Base-by-base conservation (phyloP, 176 grass and related monocot species). In the Oryza glaberrima region DNA sequence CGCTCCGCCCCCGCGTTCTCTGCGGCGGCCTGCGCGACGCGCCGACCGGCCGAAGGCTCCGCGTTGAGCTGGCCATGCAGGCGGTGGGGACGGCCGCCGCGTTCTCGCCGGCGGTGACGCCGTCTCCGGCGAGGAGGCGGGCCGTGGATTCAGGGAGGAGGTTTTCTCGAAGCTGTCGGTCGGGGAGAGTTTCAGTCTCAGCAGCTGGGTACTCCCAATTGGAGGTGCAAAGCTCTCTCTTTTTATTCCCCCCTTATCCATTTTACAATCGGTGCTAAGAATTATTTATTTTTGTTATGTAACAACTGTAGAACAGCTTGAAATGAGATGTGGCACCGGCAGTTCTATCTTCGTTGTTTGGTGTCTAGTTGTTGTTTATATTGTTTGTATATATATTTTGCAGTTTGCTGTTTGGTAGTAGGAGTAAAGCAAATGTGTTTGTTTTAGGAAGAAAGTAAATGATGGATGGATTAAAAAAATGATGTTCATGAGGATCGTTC, bases 181-280 rank as follows among this genome's bases (percentile, higher is more conserved):
- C 75, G n/a, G 36, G 61, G 9, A 60, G 65, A 35, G 58, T 86
- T 15, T 85, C 76, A 30, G 16, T 56, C 9, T 58, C 54, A 6
- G 19, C 54, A 7, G 56, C 65, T 66, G 82, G 35, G 56, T 86
- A 83, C 61, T 90, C 78, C 41, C 88, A 85, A 43, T 64, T 94
- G 40, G 87, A 94, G 88, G 92, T 94, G 49, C n/a, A 66, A 10
- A 3, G 8, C 56, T 22, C 8, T 65, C 43, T 3, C 46, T 72
- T 11, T 11, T 32, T 32, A 32, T 32, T 5, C 2, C 3, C 52
- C 1, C 9, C 9, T 65, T 73, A 10, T 15, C 0, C 16, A 1
- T 38, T n/a, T 32, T 32, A 32, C 30, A 2, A 5, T 46, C 13
- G 47, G 12, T 15, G 10, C 12, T 49, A 49, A 15, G 11, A 35